Base-by-base conservation (phyloP, 495 filamentous ascomycete genomes). In the Neurospora terricola region DNA sequence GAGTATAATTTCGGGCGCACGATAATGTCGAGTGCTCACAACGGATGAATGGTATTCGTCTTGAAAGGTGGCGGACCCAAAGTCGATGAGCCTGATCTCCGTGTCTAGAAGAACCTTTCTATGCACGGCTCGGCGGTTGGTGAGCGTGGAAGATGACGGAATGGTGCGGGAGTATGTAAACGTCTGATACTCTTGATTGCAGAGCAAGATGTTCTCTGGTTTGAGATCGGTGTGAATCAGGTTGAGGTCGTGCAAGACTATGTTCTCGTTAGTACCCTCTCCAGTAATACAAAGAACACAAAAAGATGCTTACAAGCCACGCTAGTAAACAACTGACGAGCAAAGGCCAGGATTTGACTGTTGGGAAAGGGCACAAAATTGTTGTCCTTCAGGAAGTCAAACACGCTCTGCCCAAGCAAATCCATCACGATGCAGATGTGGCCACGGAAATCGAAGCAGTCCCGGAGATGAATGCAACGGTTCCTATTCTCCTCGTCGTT, bases 371-470 rank as follows among this genome's bases (percentile, higher is more conserved):
- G 96, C 34, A 96, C 93, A 80, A 98, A 99, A 68, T 86, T 85
- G 80, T 98, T 98, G 76, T 90, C 90, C 84, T 99, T 99, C 62
- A 99, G 85, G 78, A 99, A 99, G 84, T 99, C 96, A 81, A 99
- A 99, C 23, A 99, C 96, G 78, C 95, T 98, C 77, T 97, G 94
- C 30, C 96, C 96, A 30, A 98, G 87, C 23, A 99, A 85, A 80
- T 98, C 96, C 80, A 96, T 99, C 76, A 99, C 96, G 77, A 99
- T 99, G 86, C 96, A 99, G 77, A 99, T 99, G 80, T 99, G 96
- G 70, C 96, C 96, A 27, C 95, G 89, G 85, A 91, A 98, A 80
- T 99, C 96, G 83, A 99, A 99, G 82, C 94, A 98, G 78, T 99
- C 96, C 37, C 95, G 90, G 34, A 99, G 86, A 81, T 99, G 96